Conservation (phyloP, 345 rosid genomes). For the Arabis hirsuta region DNA sequence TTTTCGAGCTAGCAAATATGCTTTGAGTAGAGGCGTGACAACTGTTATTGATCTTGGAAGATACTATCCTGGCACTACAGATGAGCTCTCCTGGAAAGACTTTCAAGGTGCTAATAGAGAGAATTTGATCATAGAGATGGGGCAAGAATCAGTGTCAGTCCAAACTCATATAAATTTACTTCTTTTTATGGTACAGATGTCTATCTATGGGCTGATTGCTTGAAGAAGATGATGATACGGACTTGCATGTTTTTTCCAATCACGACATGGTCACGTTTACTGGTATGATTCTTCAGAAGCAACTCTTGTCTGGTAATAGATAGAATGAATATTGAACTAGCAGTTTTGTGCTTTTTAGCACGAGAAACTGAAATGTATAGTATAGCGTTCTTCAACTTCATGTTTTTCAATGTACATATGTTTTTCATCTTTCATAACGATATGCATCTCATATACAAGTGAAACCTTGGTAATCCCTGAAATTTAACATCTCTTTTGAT, state of each 20-base stretch:
- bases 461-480: not conserved
- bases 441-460: not conserved
- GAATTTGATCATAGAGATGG: not conserved
- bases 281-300: conserved; percentile 51
- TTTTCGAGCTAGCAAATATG: conserved; percentile 72
- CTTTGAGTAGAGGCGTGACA: conserved; percentile 83
- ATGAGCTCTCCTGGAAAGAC: conserved; percentile 79
- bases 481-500: not conserved
- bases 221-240: conserved; percentile 75
- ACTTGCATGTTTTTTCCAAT: conserved; percentile 89
- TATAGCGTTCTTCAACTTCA: not conserved
- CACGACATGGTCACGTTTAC: conserved; percentile 69
- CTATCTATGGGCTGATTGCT: conserved; percentile 82
- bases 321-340: not conserved
- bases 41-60: conserved; percentile 87
- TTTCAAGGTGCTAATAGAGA: conserved; percentile 63
- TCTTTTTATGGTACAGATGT: conserved; percentile 58
- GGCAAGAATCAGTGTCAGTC: not conserved
- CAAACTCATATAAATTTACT: not conserved
- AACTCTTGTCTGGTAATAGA: not conserved
- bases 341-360: not conserved
- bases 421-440: not conserved
- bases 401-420: not conserved
- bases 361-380: not conserved
- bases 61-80: conserved; percentile 72